phyloP scores from a whole-genome alignment of 2,329 filamentous ascomycete species.

The Tolypocladium endophyticum region DNA sequence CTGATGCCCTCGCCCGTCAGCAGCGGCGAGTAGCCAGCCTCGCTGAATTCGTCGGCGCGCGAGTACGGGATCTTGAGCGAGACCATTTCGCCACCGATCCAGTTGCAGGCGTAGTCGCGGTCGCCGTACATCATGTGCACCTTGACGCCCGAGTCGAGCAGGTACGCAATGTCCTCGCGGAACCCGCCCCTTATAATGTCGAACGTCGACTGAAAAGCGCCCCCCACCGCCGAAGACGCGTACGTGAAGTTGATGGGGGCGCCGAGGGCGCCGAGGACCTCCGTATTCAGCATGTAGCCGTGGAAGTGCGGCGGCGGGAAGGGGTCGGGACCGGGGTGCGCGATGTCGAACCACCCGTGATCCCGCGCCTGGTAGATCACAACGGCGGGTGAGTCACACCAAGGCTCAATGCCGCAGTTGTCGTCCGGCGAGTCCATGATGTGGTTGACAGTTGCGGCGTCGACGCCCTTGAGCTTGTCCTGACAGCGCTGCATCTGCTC shows the following conservation, averaged over 20 bases:
- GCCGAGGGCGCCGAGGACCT: slow-evolving; percentile 48
- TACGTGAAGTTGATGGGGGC: slow-evolving; percentile 49
- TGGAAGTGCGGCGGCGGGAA: slow-evolving; percentile 53
- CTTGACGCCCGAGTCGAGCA: slow-evolving; percentile 52
- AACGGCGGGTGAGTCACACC: slow-evolving; percentile 41
- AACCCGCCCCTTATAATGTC: slow-evolving; percentile 42
- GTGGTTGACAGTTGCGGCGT: slow-evolving; percentile 32
- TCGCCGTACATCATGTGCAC: slow-evolving; percentile 63
- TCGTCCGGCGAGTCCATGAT: slow-evolving; percentile 15
- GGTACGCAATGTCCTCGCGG: slow-evolving; percentile 42
- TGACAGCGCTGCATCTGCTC: slow-evolving; percentile 43
- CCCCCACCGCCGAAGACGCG: slow-evolving; percentile 27
- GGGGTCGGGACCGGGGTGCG: slow-evolving; percentile 43
- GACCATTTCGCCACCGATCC: slow-evolving; percentile 60
- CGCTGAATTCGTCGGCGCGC: slow-evolving; percentile 32
- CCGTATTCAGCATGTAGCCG: slow-evolving; percentile 50
- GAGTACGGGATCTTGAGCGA: slow-evolving; percentile 51
- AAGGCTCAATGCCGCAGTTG: slow-evolving; percentile 38
- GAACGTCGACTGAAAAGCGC: slow-evolving; percentile 50
- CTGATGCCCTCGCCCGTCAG: slow-evolving; percentile 51
- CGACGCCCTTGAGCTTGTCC: slow-evolving; percentile 34
- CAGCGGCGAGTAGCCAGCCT: slow-evolving; percentile 61
- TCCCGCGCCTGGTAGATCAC: slow-evolving; percentile 41
- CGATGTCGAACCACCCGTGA: slow-evolving; percentile 49
- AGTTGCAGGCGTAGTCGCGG: slow-evolving; percentile 51